phyloP scores from a whole-genome alignment of 2,329 filamentous ascomycete genomes.

The Monilinia vaccinii-corymbosi region DNA sequence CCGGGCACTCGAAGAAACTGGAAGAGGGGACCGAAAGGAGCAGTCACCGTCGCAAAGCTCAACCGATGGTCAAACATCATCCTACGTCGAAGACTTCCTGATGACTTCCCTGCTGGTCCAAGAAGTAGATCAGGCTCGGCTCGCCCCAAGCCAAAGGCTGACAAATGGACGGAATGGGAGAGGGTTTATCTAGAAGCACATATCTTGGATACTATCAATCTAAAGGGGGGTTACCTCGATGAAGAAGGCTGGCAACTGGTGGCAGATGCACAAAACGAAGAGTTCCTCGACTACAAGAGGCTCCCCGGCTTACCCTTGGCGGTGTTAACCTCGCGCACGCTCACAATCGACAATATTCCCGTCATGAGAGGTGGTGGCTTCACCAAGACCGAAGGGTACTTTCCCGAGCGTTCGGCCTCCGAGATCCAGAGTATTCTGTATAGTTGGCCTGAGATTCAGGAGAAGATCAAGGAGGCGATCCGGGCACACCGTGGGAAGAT shows the following conservation, averaged over 20 bases:
- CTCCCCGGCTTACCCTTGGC: not conserved
- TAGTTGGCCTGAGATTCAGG: conserved; percentile 1
- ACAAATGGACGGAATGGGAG: conserved; percentile 3
- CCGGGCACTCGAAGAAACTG: not conserved
- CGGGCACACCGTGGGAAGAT: not conserved
- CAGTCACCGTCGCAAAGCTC: not conserved
- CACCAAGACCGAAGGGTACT: not conserved
- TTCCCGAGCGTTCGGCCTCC: not conserved
- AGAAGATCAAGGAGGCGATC: not conserved
- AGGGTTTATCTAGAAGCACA: not conserved
- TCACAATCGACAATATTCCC: not conserved
- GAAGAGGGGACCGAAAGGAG: not conserved
- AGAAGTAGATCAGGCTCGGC: not conserved
- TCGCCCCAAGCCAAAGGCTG: not conserved
- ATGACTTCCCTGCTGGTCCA: not conserved
- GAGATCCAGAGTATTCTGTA: not conserved
- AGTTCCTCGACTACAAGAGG: not conserved
- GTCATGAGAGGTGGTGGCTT: not conserved
- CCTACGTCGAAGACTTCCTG: not conserved
- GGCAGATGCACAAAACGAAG: not conserved
- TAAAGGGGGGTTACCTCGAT: not conserved
- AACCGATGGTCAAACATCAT: conserved; percentile 2
- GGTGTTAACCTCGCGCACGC: not conserved
- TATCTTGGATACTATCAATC: not conserved
- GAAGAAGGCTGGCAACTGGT: not conserved